Evolutionary conservation across 2,329 filamentous ascomycete genomes (phyloP).

Genomic region (Cytospora paraplurivora): DNA sequence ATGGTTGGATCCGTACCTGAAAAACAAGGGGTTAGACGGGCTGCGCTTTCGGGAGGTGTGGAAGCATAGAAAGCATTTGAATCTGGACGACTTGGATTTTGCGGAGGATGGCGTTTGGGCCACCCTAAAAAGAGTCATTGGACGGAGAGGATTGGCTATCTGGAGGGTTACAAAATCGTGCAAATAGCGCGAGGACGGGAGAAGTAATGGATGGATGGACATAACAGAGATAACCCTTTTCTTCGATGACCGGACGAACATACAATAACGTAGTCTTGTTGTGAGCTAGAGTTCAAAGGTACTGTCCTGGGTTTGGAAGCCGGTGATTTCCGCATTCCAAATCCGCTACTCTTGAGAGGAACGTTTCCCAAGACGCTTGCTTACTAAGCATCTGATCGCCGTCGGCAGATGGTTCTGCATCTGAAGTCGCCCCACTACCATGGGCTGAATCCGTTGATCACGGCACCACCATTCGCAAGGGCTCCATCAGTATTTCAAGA

Average conservation of each 20-base stretch:
- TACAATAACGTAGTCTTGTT: too few relatives aligned
- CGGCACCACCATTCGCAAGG: background rate
- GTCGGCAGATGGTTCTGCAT: background rate
- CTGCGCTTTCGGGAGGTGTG: constrained; percentile 71
- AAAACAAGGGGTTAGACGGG: constrained; percentile 60
- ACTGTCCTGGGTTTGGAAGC: background rate
- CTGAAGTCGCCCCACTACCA: background rate
- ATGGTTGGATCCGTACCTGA: constrained; percentile 66
- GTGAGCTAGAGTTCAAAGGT: background rate
- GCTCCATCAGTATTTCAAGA: background rate
- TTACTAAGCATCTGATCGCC: constrained; percentile 18
- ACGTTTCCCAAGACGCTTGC: constrained; percentile 5
- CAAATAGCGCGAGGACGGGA: constrained; percentile 26
- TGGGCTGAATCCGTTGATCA: background rate
- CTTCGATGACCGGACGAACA: background rate
- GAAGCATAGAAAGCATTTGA: constrained; percentile 68
- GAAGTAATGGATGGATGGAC: constrained; percentile 16
- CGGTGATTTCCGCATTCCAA: background rate
- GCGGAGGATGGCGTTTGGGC: constrained; percentile 74
- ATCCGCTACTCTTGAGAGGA: background rate
- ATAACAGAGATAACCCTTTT: constrained; percentile 27
- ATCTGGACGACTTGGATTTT: constrained; percentile 80
- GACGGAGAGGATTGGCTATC: constrained; percentile 60
- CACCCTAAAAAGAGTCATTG: constrained; percentile 68
- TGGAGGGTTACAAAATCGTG: constrained; percentile 69